Conservation (phyloP, 2,329 filamentous ascomycete genomes). For the Alternaria infectoria region DNA sequence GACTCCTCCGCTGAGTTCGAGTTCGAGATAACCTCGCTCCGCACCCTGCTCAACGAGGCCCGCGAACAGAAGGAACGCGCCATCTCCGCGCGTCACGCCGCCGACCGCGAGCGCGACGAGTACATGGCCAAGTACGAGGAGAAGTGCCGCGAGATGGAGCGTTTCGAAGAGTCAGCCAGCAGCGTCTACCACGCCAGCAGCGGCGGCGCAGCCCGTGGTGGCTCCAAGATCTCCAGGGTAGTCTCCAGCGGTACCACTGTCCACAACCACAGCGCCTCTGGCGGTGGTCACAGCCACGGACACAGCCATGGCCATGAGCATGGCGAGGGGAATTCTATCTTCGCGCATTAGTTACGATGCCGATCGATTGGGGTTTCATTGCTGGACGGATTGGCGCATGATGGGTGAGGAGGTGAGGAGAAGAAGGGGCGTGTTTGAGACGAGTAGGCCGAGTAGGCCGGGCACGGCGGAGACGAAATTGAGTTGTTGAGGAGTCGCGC, state of each 20-base stretch:
- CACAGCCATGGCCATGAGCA: constrained; percentile 1
- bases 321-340: constrained; percentile 12
- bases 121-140: constrained; percentile 30
- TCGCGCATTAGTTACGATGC: neutral
- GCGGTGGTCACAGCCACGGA: neutral
- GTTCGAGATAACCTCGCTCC: constrained; percentile 31
- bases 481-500: neutral
- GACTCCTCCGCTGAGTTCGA: constrained; percentile 28
- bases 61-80: constrained; percentile 34
- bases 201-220: constrained; percentile 2
- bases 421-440: neutral
- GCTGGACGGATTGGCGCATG: neutral
- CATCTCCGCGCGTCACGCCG: constrained; percentile 25
- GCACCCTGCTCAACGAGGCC: constrained; percentile 27
- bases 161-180: constrained; percentile 25
- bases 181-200: constrained; percentile 20
- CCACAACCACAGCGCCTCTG: constrained; percentile 16
- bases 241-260: constrained; percentile 23
- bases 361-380: neutral
- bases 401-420: neutral
- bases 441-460: neutral
- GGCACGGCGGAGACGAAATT: neutral
- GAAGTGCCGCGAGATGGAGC: constrained; percentile 33
- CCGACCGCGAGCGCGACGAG: constrained; percentile 34
- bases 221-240: constrained; percentile 12